phyloP scores from a whole-genome alignment of 495 filamentous ascomycete species.

The Trichoderma virens region DNA sequence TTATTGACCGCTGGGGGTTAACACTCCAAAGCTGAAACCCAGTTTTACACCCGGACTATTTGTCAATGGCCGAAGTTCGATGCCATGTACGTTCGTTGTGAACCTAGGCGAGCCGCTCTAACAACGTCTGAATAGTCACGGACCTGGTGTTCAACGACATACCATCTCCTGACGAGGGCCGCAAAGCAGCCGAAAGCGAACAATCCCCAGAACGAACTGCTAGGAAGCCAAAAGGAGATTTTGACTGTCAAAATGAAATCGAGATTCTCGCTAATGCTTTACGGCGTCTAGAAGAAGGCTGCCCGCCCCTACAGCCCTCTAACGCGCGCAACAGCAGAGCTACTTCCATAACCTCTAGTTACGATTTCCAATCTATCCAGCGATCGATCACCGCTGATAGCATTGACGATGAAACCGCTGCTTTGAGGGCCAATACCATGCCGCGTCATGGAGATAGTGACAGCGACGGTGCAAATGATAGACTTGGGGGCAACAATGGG shows the following conservation, averaged over 20 bases:
- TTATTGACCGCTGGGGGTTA: not conserved
- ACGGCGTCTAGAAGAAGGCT: not conserved
- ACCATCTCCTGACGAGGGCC: constrained; percentile 44
- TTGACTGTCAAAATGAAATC: not conserved
- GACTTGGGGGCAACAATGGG: not conserved
- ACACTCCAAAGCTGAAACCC: constrained; percentile 22
- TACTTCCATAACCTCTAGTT: not conserved
- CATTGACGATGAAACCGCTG: not conserved
- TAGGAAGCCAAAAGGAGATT: constrained; percentile 16
- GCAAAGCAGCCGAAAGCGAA: not conserved
- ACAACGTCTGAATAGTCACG: constrained; percentile 38
- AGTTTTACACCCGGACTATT: constrained; percentile 55
- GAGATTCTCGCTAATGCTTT: not conserved
- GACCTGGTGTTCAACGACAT: constrained; percentile 63
- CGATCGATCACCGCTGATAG: not conserved
- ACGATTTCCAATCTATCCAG: not conserved
- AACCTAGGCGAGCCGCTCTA: not conserved
- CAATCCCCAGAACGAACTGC: not conserved
- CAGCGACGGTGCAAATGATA: not conserved
- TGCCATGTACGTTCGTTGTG: constrained; percentile 18
- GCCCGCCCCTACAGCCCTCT: not conserved
- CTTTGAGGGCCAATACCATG: not conserved
- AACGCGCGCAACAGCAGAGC: not conserved
- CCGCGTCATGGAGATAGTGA: no score
- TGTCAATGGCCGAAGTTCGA: constrained; percentile 60